Base-by-base conservation (phyloP, 768 basidiomycete genomes). In the Leccinum pellstonianum region DNA sequence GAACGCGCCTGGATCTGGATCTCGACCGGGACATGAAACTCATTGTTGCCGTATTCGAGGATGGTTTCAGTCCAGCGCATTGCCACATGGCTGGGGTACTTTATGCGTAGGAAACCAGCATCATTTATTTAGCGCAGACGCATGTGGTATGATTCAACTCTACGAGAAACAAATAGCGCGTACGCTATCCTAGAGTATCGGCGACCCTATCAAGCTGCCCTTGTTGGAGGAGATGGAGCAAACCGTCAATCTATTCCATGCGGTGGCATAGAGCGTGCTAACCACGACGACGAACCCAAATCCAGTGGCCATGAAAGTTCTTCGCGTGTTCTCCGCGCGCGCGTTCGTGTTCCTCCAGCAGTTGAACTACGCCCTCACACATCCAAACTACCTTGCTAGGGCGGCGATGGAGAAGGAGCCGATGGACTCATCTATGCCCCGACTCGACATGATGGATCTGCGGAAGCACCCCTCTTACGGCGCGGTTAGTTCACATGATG, bases 331-430 rank as follows among this genome's bases (percentile, higher is more conserved):
- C 71, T 83, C 86, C 3, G 78, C 78, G 1, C 84, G 84, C 61
- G 86, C 88, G 0, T 74, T 95, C n/a, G 77, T 85, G 33, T 83
- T 96, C 25, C 78, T 97, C 1, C 93, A 94, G 68, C 90, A 94
- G 64, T 75, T 97, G 62, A 95, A 94, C 72, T 94, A 95, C 64
- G 90, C 92, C 0, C 80, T 96, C 50, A 88, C 92, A 0, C 95
- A 98, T 72, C 95, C 95, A 7, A 91, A 95, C 67, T 88, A 94
- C 66, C 81, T 97, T 15, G 86, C 88, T 1, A 87, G 87, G 64
- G 74, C 74, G 0, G 78, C 79, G 52, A 78, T 91, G 52, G 90
- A 94, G 66, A 86, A 86, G 62, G 88, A 90, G 50, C 64, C 72
- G 15, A 66, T 66, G 53, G 64, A 70, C 8, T 62, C 73, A 9